A percentile compares a stretch with the other conserved stretches of the same genome.
These are phyloP conservation scores for Rhododendron ovatum DNA, from an alignment of 148 eudicot genomes.

Conservation along the genomic window DNA sequence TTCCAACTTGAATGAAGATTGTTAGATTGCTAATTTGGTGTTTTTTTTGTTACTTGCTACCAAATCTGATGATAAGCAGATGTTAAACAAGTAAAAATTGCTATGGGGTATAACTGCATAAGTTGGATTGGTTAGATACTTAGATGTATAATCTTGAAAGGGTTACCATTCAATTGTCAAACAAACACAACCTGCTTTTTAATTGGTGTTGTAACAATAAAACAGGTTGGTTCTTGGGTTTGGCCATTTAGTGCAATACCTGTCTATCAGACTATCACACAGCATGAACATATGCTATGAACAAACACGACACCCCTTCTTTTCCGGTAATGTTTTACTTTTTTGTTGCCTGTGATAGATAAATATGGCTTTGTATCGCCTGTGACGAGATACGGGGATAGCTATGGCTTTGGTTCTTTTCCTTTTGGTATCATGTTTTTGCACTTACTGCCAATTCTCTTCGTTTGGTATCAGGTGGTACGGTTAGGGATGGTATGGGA, in stretches of 20 bases:
- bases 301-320: not conserved
- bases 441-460: not conserved
- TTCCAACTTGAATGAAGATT: not conserved
- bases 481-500: slow-evolving; percentile 49
- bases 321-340: not conserved
- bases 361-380: not conserved
- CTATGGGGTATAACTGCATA: not conserved
- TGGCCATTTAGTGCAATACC: not conserved
- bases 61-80: not conserved
- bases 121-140: not conserved
- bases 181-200: too few species aligned
- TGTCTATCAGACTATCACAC: not conserved
- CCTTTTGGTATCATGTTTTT: not conserved
- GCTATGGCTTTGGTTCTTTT: not conserved
- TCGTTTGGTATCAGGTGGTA: slow-evolving; percentile 38
- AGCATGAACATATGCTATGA: not conserved
- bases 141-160: not conserved
- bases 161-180: not conserved
- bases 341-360: not conserved
- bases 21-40: not conserved
- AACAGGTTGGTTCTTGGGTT: not conserved
- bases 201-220: not conserved
- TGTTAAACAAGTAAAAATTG: not conserved
- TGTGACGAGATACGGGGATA: not conserved
- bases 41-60: not conserved